Evolutionary conservation across 768 basidiomycete species (phyloP).

Genomic region (Phaeotremella fagi): DNA sequence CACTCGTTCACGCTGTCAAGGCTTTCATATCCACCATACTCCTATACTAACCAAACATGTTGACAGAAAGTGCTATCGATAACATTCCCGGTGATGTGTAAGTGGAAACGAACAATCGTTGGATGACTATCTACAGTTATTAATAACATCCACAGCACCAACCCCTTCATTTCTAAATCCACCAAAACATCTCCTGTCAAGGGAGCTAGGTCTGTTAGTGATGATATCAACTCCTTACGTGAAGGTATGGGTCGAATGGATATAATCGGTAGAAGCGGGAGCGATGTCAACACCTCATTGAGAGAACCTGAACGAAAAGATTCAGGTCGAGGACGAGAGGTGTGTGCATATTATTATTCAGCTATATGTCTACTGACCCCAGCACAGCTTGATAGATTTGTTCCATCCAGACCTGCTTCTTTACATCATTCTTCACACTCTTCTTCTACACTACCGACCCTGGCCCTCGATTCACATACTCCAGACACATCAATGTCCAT

Average conservation of each 20-base stretch:
- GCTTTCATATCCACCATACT: too few species aligned
- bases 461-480: constrained; percentile 26
- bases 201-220: constrained; percentile 6
- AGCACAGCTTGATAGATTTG: constrained; percentile 36
- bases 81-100: constrained; percentile 26
- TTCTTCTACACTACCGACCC: constrained; percentile 28
- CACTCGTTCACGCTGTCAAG: too few species aligned
- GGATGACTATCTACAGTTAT: background rate
- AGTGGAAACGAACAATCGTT: constrained; percentile 4
- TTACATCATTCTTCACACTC: constrained; percentile 33
- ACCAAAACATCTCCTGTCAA: constrained; percentile 21
- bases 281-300: constrained; percentile 4
- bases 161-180: constrained; percentile 32
- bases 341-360: background rate
- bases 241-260: constrained; percentile 43
- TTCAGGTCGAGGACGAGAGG: constrained; percentile 13
- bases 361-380: background rate
- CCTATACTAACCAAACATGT: too few species aligned
- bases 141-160: constrained; percentile 17
- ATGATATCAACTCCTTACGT: constrained; percentile 21
- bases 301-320: constrained; percentile 6
- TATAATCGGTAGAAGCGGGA: constrained; percentile 16
- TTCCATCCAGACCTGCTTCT: constrained; percentile 35
- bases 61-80: constrained; percentile 3
- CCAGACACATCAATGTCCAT: constrained; percentile 22